A percentile compares a stretch with the other conserved stretches of the same genome.
These are phyloP conservation scores for Alternaria sp. DNA, from an alignment of 2,329 filamentous ascomycete species.

Conservation along the genomic window DNA sequence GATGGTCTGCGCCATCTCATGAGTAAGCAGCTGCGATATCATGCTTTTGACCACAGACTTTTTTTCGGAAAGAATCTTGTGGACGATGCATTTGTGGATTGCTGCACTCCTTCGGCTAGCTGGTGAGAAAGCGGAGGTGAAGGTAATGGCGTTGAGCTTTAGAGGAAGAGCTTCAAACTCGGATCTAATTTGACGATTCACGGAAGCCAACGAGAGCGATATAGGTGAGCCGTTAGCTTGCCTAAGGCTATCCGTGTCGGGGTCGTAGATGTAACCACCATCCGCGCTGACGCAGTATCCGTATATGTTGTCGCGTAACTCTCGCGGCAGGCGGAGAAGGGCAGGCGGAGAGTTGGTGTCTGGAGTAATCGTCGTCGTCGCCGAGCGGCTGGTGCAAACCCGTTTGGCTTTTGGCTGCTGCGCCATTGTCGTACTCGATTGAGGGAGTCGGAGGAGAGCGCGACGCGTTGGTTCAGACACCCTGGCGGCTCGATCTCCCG, in stretches of 20 bases:
- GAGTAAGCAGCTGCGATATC: neutral
- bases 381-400: no score
- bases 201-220: neutral
- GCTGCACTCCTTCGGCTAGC: neutral
- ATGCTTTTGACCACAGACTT: neutral
- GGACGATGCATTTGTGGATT: neutral
- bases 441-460: no score
- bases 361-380: no score
- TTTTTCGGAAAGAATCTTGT: neutral
- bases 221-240: neutral
- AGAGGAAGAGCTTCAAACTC: neutral
- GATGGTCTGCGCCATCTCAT: neutral
- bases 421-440: no score
- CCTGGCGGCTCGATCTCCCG: no score
- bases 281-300: conserved; percentile 6
- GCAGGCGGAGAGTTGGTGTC: no score
- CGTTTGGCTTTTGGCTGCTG: no score
- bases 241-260: neutral
- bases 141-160: neutral
- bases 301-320: conserved; percentile 18
- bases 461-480: no score
- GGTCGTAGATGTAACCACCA: conserved; percentile 8
- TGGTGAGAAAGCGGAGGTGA: neutral
- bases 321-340: conserved; percentile 4
- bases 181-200: neutral